phyloP scores from a whole-genome alignment of 129 eudicot species.

The Scalesia atractyloides region DNA sequence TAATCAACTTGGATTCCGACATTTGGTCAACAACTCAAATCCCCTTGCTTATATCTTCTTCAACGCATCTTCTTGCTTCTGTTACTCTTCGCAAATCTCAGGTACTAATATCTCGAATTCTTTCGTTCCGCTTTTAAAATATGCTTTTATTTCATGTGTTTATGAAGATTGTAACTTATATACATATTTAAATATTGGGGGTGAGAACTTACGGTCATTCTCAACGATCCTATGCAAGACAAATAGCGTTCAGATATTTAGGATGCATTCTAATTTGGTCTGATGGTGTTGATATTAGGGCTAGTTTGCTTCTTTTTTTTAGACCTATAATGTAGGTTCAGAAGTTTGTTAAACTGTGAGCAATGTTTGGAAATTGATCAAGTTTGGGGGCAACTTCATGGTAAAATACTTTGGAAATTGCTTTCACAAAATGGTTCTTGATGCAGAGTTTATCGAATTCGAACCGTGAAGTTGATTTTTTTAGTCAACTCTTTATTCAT shows the following conservation, averaged over 20 bases:
- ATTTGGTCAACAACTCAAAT: too few species aligned
- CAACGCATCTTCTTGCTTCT: neutral
- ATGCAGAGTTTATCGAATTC: neutral
- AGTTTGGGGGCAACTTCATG: neutral
- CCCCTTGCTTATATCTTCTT: neutral
- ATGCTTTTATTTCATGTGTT: neutral
- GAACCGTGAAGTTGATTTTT: neutral
- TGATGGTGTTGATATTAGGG: neutral
- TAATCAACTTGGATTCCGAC: too few species aligned
- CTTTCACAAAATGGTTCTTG: neutral
- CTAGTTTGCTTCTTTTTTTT: neutral
- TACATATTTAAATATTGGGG: neutral
- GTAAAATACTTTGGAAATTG: neutral
- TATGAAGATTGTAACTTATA: neutral
- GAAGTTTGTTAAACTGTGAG: neutral
- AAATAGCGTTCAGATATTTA: neutral
- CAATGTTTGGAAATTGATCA: neutral
- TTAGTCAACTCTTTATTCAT: too few species aligned
- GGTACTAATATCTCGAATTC: neutral
- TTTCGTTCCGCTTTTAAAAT: neutral
- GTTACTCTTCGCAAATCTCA: neutral
- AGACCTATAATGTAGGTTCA: neutral
- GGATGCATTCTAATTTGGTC: neutral
- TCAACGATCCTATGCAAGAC: neutral
- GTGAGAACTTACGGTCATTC: too few species aligned